phyloP scores from a whole-genome alignment of 2,329 filamentous ascomycete species.

The Claviceps arundinis region DNA sequence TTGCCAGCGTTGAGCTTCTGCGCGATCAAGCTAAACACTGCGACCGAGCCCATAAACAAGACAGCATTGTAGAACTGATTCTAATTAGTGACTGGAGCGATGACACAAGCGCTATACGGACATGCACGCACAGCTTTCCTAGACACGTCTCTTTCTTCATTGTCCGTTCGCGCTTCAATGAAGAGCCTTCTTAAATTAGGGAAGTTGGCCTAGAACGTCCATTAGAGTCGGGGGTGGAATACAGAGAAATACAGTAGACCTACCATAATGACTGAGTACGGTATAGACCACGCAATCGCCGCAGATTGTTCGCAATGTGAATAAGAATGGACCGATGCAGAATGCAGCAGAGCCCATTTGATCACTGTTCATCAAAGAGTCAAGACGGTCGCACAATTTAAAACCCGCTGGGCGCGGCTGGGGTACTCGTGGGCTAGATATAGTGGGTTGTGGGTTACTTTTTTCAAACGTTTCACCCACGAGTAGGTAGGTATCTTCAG shows the following conservation, averaged over 20 bases:
- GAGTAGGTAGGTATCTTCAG: no score
- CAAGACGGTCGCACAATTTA: no score
- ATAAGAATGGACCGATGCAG: no score
- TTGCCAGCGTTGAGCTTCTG: conserved; percentile 60
- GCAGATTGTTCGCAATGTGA: no score
- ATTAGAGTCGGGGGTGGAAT: background rate
- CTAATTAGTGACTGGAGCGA: conserved; percentile 3
- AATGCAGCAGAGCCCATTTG: no score
- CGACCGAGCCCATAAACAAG: conserved; percentile 90
- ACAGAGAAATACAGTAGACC: background rate
- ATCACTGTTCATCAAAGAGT: no score
- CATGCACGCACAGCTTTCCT: conserved; percentile 62
- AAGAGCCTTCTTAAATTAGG: conserved; percentile 94
- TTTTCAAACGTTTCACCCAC: no score
- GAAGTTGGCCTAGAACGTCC: conserved; percentile 53
- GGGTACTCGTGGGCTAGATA: no score
- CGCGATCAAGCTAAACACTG: conserved; percentile 83
- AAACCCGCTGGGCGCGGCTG: no score
- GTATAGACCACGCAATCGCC: background rate
- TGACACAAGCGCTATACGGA: background rate
- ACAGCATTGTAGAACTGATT: conserved; percentile 91
- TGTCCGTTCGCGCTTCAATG: conserved; percentile 83
- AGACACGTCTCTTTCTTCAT: conserved; percentile 89
- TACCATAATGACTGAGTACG: background rate
- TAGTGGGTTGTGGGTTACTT: no score